Evolutionary conservation across 2,329 filamentous ascomycete species (phyloP), one percentile per base, ranked within the genome.

Genomic region (Pezicula radicicola): DNA sequence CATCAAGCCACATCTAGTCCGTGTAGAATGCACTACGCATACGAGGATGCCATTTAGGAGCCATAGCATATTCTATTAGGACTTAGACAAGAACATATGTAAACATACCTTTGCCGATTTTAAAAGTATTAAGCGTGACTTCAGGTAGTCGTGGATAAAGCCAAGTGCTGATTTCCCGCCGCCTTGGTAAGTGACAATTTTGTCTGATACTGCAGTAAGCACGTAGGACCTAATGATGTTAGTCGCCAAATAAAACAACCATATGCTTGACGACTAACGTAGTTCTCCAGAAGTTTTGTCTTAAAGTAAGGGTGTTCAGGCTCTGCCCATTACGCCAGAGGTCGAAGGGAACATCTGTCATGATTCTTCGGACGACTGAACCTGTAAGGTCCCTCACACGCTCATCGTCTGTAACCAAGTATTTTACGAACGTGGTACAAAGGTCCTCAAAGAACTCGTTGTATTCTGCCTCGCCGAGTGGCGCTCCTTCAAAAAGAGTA

Each of bases 71-170:
- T 13, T 33, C 3, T 10, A 33, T 10, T 33, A 13, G 30, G 12
- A 13, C 30, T 33, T 10, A 33, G 9, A 10, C 12, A 33, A 33
- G 12, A 33, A 33, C 25, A 25, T 25, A 33, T 33, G 30, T 33
- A 10, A 16, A 37, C 42, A 42, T 48, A 42, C 66, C 49, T 59
- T 55, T 16, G 63, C 59, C 12, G 44, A 55, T 48, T 70, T 75
- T 9, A 86, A 61, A 1, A 87, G 67, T 3, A 76, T 62, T 10
- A 84, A 63, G 18, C 81, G 75, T 37, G 80, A 76, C 60, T 79
- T 74, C 5, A 87, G 68, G 58, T 83, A 86, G 36, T 75, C 74
- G 59, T 79, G 75, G 40, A 86, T 75, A 46, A 68, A 67, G 19
- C 33, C 48, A 21, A 68, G 59, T 21, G 61, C 58, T 27, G 53